Evolutionary conservation across 2,329 filamentous ascomycete species (phyloP).

Genomic region (Alternaria sp.): DNA sequence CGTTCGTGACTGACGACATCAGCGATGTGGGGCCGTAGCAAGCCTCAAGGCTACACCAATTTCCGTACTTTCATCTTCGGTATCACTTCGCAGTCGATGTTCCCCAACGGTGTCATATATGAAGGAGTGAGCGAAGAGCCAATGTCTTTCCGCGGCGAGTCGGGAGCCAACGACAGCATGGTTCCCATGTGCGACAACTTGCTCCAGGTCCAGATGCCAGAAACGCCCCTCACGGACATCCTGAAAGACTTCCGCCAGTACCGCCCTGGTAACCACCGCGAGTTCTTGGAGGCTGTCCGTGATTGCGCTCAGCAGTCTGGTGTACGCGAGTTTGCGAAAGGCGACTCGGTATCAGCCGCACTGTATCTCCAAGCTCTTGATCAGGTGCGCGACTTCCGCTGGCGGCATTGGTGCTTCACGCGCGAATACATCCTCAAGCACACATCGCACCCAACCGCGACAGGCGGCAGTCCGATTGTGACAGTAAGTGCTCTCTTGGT

Average conservation of each 20-base stretch:
- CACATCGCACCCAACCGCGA: conserved; percentile 78
- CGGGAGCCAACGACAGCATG: conserved; percentile 94
- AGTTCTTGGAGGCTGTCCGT: conserved; percentile 79
- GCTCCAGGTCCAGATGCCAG: conserved; percentile 84
- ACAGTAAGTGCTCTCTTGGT: conserved; percentile 57
- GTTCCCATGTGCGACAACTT: conserved; percentile 90
- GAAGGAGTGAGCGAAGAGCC: conserved; percentile 81
- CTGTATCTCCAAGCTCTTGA: conserved; percentile 65
- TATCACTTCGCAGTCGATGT: conserved; percentile 93
- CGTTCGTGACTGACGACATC: conserved; percentile 12
- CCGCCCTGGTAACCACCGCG: conserved; percentile 85
- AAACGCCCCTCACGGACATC: conserved; percentile 88
- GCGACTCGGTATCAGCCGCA: conserved; percentile 66
- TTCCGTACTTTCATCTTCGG: conserved; percentile 98
- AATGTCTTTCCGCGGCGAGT: conserved; percentile 87
- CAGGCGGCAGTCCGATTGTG: conserved; percentile 82
- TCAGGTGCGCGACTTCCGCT: conserved; percentile 82
- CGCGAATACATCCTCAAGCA: conserved; percentile 85
- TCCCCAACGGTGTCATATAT: conserved; percentile 89
- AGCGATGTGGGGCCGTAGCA: conserved; percentile 91
- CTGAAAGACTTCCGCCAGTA: conserved; percentile 89
- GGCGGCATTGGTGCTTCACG: conserved; percentile 87
- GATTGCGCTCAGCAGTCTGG: conserved; percentile 61
- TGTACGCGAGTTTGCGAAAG: conserved; percentile 68
- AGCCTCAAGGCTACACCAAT: conserved; percentile 82